Evolutionary conservation across 1,284 basidiomycete species (phyloP), one percentile per base, ranked within the genome.

Genomic region (Bondarzewia mesenterica): DNA sequence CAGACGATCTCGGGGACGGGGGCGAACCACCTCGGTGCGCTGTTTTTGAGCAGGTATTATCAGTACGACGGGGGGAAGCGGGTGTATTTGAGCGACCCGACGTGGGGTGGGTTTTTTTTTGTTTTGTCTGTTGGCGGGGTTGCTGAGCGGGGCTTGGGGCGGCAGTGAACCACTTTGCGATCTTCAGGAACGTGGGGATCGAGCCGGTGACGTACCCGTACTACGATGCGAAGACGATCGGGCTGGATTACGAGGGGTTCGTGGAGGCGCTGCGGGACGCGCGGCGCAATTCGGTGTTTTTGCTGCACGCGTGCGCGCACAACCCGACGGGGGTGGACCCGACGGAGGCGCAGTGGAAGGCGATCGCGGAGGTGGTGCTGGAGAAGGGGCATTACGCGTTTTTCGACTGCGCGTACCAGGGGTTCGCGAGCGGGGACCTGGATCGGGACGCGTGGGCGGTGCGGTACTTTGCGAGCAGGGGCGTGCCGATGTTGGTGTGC

Each of bases 311-410:
- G 7, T 94, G 93, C 64, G 95, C 95, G 37, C 94, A 95, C 65
- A 94, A 95, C 61, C 95, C 95, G 4, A 97, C 94, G 0, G 93
- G 95, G 2, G 91, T 96, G 7, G 95, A 99, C 68, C 90, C 94
- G 26, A 94, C 90, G 22, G 68, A 71, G 44, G 87, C 89, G 54
- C 89, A 99, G 63, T 99, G 95, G 95, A 73, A 80, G 55, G 66
- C 77, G 54, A 80, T 98, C 57, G 87, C 85, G 45, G 77, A 86
- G 40, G 71, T 86, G 46, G 84, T 97, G 64, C 63, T 84, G 40
- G 68, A 74, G 47, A 89, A 87, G 69, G 74, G 78, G 16, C 93
- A 94, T 65, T 94, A 83, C 65, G 88, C 87, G 41, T 94, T 96
- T 71, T 93, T 97, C 65, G 94, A 98, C 70, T 89, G 85, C 61